These are phyloP conservation scores for Pneumocystis oryctolagi DNA, from an alignment of 1,139 yeast species.

Conservation along the genomic window DNA sequence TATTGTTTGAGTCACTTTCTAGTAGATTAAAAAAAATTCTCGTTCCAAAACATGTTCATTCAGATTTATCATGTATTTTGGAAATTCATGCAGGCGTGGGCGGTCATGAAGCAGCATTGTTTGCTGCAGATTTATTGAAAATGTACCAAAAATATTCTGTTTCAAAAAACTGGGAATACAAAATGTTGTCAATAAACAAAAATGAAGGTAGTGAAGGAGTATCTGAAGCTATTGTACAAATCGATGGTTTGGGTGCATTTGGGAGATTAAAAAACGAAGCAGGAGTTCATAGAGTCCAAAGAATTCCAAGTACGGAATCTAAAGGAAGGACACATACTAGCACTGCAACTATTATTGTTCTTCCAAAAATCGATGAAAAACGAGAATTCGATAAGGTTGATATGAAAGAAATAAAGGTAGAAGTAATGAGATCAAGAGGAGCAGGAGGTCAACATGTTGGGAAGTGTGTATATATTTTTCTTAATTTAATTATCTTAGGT, in stretches of 20 bases:
- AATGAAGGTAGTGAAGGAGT: constrained; percentile 36
- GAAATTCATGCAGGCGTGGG: constrained; percentile 95
- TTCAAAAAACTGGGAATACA: constrained; percentile 49
- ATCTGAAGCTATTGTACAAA: constrained; percentile 59
- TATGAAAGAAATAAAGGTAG: constrained; percentile 79
- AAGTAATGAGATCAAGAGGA: constrained; percentile 93
- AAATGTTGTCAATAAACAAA: constrained; percentile 34
- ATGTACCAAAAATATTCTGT: constrained; percentile 72
- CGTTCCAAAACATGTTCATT: constrained; percentile 63
- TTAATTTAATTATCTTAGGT: neutral
- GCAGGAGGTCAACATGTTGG: constrained; percentile 94
- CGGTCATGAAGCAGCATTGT: constrained; percentile 82
- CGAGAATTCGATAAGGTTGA: constrained; percentile 52
- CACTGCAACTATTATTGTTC: constrained; percentile 85
- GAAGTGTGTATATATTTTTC: neutral
- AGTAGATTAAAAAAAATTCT: constrained; percentile 40
- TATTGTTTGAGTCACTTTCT: constrained; percentile 18
- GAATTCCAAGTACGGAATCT: constrained; percentile 84
- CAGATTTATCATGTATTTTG: constrained; percentile 61
- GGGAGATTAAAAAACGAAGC: constrained; percentile 66
- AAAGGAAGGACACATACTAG: constrained; percentile 93
- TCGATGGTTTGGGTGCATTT: constrained; percentile 67
- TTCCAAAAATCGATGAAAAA: constrained; percentile 53
- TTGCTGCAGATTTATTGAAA: constrained; percentile 59
- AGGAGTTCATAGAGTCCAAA: constrained; percentile 91